phyloP scores from a whole-genome alignment of 257 asterid species.

The Hygrophila difformis region DNA sequence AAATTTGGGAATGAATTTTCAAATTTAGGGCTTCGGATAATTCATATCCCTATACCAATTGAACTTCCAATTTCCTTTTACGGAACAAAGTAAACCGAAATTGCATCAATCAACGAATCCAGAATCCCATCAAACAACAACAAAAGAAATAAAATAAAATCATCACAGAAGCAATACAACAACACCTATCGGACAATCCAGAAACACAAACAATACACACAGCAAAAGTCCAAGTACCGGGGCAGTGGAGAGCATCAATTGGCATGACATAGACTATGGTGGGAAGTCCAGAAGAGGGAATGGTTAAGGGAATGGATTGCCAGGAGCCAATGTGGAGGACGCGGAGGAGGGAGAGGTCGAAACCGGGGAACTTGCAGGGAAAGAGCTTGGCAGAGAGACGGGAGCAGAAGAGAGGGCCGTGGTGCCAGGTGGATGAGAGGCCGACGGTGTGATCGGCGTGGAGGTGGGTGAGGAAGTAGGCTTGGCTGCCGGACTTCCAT shows the following conservation, averaged over 20 bases:
- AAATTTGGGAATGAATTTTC: no score
- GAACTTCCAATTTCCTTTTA: no score
- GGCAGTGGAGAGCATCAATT: not conserved
- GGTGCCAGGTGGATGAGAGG: conserved; percentile 50
- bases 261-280: not conserved
- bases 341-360: conserved; percentile 66
- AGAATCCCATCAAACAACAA: no score
- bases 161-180: not conserved
- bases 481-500: conserved; percentile 77
- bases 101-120: not conserved
- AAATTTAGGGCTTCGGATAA: no score
- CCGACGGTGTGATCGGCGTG: conserved; percentile 85
- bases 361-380: conserved; percentile 52
- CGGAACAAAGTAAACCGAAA: not conserved
- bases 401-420: conserved; percentile 78
- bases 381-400: conserved; percentile 15
- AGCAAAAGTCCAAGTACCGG: not conserved
- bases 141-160: no score
- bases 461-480: conserved; percentile 82
- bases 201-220: not conserved
- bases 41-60: no score
- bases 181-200: not conserved
- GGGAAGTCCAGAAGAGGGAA: conserved; percentile 35
- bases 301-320: conserved; percentile 41
- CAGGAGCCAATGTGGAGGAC: conserved; percentile 54